These are phyloP conservation scores for Trifolium pratense DNA, from an alignment of 306 rosid genomes.

Conservation along the genomic window DNA sequence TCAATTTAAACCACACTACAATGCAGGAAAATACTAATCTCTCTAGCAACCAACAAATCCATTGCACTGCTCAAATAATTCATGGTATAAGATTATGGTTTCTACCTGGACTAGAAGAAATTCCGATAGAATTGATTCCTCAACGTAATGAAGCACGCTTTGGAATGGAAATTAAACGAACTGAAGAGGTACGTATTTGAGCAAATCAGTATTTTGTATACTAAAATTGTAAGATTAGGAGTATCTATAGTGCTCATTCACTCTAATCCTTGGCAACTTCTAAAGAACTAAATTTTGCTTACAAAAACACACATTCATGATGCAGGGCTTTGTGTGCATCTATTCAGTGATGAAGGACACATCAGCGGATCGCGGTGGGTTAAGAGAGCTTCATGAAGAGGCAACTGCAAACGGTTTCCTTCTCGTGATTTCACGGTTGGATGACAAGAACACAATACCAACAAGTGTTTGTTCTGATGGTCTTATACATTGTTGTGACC, in stretches of 20 bases:
- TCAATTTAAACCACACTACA: constrained; percentile 2
- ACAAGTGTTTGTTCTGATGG: constrained; percentile 36
- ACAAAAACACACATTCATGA: background rate
- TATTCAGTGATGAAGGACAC: constrained; percentile 44
- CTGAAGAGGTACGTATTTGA: constrained; percentile 53
- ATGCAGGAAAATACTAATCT: constrained; percentile 46
- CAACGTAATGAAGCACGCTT: constrained; percentile 52
- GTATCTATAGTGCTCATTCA: no score
- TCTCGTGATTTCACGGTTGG: constrained; percentile 43
- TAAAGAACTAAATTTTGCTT: background rate
- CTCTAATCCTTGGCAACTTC: no score
- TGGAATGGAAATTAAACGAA: constrained; percentile 71
- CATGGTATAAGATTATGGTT: constrained; percentile 80
- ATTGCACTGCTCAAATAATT: constrained; percentile 34
- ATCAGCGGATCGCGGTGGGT: constrained; percentile 38
- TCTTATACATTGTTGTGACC: constrained; percentile 46
- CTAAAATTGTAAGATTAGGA: no score
- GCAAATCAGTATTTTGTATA: no score
- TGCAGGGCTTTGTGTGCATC: constrained; percentile 47
- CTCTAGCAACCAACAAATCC: constrained; percentile 44
- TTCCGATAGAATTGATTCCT: constrained; percentile 60
- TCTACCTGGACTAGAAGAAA: constrained; percentile 71
- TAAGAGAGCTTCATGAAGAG: constrained; percentile 44
- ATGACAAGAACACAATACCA: constrained; percentile 44
- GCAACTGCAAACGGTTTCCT: constrained; percentile 40